A percentile compares a stretch with the other conserved stretches of the same genome.
phyloP scores from a whole-genome alignment of 305 asterid species.

The Fraxinus latifolia region DNA sequence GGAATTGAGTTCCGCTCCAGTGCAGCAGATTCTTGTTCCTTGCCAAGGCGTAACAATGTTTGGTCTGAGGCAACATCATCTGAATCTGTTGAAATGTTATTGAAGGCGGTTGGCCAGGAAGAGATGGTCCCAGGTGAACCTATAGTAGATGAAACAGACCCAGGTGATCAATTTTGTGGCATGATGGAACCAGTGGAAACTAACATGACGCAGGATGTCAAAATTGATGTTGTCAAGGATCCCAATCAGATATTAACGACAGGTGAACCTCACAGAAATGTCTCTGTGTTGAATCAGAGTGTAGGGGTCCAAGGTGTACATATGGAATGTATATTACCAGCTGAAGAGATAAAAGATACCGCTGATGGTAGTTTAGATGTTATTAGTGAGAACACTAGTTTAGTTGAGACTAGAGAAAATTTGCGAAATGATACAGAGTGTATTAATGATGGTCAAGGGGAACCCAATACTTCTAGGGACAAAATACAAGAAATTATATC shows the following conservation, averaged over 20 bases:
- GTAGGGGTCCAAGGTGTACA: constrained; percentile 32
- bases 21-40: constrained; percentile 79
- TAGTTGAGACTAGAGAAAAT: constrained; percentile 33
- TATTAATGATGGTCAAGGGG: constrained; percentile 34
- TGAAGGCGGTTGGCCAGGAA: constrained; percentile 97
- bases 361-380: constrained; percentile 34
- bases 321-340: constrained; percentile 29
- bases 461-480: constrained; percentile 28
- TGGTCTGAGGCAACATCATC: constrained; percentile 99
- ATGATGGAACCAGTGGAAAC: constrained; percentile 41
- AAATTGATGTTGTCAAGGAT: constrained; percentile 34
- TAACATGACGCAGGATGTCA: constrained; percentile 37
- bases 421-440: constrained; percentile 26
- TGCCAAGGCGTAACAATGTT: constrained; percentile 92
- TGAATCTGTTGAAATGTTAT: constrained; percentile 95
- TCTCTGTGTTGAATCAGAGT: constrained; percentile 37
- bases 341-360: constrained; percentile 34
- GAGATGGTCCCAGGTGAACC: constrained; percentile 68
- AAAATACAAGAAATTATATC: constrained; percentile 40
- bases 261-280: constrained; percentile 37
- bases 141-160: constrained; percentile 48
- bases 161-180: constrained; percentile 50
- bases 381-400: constrained; percentile 33
- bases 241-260: constrained; percentile 33
- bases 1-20: constrained; percentile 81